Conservation (phyloP, 805 yeast species). For the Saccharomycopsis microspora region DNA sequence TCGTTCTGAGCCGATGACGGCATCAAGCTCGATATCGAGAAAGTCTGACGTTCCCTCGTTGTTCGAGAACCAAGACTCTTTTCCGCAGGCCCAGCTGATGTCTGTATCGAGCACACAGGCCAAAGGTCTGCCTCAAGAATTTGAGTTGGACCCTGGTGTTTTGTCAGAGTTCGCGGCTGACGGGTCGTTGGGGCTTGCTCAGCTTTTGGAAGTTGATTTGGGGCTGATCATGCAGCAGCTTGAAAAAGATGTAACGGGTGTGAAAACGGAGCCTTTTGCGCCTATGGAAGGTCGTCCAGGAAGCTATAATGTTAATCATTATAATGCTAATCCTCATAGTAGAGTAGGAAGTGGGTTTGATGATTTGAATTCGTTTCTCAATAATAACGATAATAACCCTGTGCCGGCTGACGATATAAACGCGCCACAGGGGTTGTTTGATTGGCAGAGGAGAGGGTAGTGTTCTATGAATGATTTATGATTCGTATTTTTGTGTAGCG, state of each 20-base stretch:
- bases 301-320: background rate
- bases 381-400: constrained; percentile 4
- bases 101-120: background rate
- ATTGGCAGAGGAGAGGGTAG: background rate
- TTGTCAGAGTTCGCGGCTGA: constrained; percentile 62
- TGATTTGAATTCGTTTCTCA: background rate
- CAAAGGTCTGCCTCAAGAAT: constrained; percentile 4
- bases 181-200: constrained; percentile 69
- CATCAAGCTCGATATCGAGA: no score
- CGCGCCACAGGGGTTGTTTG: background rate
- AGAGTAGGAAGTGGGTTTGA: background rate
- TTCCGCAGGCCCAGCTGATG: background rate
- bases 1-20: no score
- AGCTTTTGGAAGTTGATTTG: constrained; percentile 40
- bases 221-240: background rate
- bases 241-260: background rate
- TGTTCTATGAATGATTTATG: no score
- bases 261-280: background rate
- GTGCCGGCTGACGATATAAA: background rate
- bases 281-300: background rate
- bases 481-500: no score
- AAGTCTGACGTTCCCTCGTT: no score
- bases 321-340: background rate
- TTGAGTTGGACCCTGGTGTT: constrained; percentile 8
- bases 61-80: no score